Base-by-base conservation (phyloP, 352 stramenopile species). In the Phytophthora quininea region DNA sequence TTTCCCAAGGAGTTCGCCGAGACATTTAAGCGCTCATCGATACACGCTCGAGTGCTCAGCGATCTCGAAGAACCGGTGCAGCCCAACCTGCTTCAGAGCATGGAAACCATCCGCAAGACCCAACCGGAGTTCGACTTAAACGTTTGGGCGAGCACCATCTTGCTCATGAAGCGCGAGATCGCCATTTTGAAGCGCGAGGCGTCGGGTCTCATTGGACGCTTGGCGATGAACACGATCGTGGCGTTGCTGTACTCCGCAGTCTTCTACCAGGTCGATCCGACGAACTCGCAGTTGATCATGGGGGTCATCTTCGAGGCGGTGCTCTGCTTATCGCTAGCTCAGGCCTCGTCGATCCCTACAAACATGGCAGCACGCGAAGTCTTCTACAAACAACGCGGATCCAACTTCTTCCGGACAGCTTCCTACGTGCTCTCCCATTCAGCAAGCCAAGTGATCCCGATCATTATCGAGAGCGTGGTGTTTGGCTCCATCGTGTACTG, bases 401-500 rank as follows among this genome's bases (percentile, higher is more conserved):
- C 54, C 12, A 69, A 69, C 11, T 69, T 64, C 9, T 64, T 64
- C 33, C 47, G 62, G 3, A 64, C 54, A 0, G 19, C 48, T 1
- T 64, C 62, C 1, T 69, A 60, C 32, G 62, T 69, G 3, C 7
- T 69, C 1, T 42, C 54, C 1, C 50, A 30, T 19, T 64, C 7
- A 1, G 62, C 31, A 11, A 50, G 27, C 27, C 62, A 69, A 19
- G 24, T 11, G 0, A 46, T 55, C 0, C 33, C 49, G 10, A 48
- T 59, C 14, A 11, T 62, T 2, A 2, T 69, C 3, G 62, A 69
- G 24, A 72, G 74, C 2, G 51, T 91, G 1, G 54, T 90, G 3
- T 95, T 95, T 77, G 81, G 82, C 10, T 76, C 73, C 1, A 67
- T 95, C 54, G 54, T 93, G 0, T 95, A 95, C 60, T 95, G 80